Conservation (phyloP, 2,329 filamentous ascomycete species). For the Exophiala xenobiotica region DNA sequence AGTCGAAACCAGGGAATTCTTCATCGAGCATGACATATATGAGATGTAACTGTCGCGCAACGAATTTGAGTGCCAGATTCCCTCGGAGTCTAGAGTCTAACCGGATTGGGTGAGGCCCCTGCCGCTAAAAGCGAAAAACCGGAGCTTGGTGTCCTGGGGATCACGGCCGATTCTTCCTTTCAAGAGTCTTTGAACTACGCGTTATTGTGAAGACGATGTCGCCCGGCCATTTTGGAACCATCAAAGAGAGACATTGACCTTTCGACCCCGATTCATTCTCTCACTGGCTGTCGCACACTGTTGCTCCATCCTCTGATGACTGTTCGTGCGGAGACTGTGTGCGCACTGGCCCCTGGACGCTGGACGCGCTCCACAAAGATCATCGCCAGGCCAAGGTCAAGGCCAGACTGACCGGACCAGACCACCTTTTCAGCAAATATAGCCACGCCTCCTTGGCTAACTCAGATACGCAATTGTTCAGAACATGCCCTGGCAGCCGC, state of each 20-base stretch:
- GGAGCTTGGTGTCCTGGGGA: background rate
- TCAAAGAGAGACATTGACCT: background rate
- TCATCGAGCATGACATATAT: too few species aligned
- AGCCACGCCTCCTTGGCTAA: background rate
- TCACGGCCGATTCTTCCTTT: background rate
- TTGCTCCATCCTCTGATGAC: slow-evolving; percentile 12
- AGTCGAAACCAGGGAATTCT: background rate
- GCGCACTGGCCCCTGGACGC: slow-evolving; percentile 18
- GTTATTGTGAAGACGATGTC: slow-evolving; percentile 3
- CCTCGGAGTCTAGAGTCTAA: background rate
- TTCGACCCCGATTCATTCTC: background rate
- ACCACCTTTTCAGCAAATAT: slow-evolving; percentile 8
- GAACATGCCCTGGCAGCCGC: slow-evolving; percentile 90
- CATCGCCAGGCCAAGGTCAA: slow-evolving; percentile 12
- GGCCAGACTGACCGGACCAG: slow-evolving; percentile 13
- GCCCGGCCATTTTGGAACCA: background rate
- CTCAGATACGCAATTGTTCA: background rate
- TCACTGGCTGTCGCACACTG: background rate
- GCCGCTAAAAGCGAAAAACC: background rate
- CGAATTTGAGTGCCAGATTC: background rate
- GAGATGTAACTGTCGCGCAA: background rate
- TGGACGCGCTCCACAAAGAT: slow-evolving; percentile 22
- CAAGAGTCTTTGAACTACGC: background rate
- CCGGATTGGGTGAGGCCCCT: background rate
- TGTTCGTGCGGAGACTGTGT: slow-evolving; percentile 8